Evolutionary conservation across 805 yeast genomes (phyloP), one percentile per base, ranked within the genome.

Genomic region (Priceomyces medius): DNA sequence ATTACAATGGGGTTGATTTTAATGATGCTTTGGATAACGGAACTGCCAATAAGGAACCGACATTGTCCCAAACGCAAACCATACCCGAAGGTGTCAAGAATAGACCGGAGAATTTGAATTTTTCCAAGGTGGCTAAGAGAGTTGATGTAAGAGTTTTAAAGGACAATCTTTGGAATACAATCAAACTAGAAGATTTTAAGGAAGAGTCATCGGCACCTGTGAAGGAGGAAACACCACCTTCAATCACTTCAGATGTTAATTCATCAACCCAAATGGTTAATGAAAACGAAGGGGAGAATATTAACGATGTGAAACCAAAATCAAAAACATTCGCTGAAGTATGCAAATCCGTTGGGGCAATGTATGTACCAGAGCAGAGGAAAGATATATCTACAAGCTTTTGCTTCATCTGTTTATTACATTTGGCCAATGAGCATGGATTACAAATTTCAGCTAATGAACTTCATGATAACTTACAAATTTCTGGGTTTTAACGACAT

Each of bases 101-200:
- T 4, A 24, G 46, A 20, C 68, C 71, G 2, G 74, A 69, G 18
- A 64, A 73, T 41, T 73, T 73, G 35, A 77, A 72, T 45, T 86
- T 78, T 54, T 81, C 95, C 2, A 73, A 81, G 37, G 77, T 79
- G 7, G 88, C 96, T 3, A 88, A 88, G 58, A 77, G 80, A 46
- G 93, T 89, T 20, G 90, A 88, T 54, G 85, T 89, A 24, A 77
- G 79, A 47, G 64, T 68, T 19, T 68, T 88, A 39, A 88, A 89
- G 64, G 83, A 81, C 41, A 86, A 85, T 53, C 54, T 88, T 29
- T 88, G 96, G 95, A 69, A 70, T 14, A 42, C 35, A 29, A 35
- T 37, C 26, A 39, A 31, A 19, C 34, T 32, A 14, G 33, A 35
- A 24, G n/a, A 36, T 5, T 6, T 23, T 3, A 18, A 23, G 24